These are phyloP conservation scores for Immersiporthe knoxdaviesiana DNA, from an alignment of 2,329 filamentous ascomycete genomes.

Conservation along the genomic window DNA sequence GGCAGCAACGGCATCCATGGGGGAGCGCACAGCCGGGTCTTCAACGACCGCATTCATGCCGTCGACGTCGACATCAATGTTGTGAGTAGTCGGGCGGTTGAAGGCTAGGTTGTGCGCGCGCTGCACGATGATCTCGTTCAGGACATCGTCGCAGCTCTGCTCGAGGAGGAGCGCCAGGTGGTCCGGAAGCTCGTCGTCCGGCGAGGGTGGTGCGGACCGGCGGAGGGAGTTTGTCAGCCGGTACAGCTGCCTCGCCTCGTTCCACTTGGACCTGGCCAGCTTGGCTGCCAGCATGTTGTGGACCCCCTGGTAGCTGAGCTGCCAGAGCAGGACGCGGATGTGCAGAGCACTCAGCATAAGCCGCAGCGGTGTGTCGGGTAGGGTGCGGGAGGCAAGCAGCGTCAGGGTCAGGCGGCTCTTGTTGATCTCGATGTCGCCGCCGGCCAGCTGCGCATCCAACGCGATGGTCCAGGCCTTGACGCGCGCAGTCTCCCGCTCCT, in stretches of 20 bases:
- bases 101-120: slow-evolving; percentile 88
- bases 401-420: slow-evolving; percentile 84
- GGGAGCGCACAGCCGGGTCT: slow-evolving; percentile 81
- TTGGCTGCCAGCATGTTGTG: slow-evolving; percentile 73
- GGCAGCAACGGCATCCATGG: slow-evolving; percentile 85
- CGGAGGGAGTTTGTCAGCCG: slow-evolving; percentile 50
- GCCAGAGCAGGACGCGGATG: slow-evolving; percentile 86
- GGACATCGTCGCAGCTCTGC: slow-evolving; percentile 79
- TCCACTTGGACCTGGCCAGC: slow-evolving; percentile 78
- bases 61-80: slow-evolving; percentile 64
- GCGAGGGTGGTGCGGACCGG: slow-evolving; percentile 45
- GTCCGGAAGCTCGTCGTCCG: slow-evolving; percentile 70
- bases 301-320: slow-evolving; percentile 67
- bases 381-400: slow-evolving; percentile 82
- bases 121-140: slow-evolving; percentile 77
- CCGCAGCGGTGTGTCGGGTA: slow-evolving; percentile 79
- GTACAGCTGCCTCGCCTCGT: slow-evolving; percentile 72
- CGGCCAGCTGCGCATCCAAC: slow-evolving; percentile 87
- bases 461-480: slow-evolving; percentile 94
- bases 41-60: slow-evolving; percentile 84
- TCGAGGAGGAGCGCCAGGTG: slow-evolving; percentile 78
- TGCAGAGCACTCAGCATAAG: slow-evolving; percentile 93
- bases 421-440: slow-evolving; percentile 87
- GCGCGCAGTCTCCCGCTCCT: slow-evolving; percentile 82
- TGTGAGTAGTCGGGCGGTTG: slow-evolving; percentile 75